phyloP scores from a whole-genome alignment of 2,329 filamentous ascomycete species.

The Ploettnerulaceae sp. region DNA sequence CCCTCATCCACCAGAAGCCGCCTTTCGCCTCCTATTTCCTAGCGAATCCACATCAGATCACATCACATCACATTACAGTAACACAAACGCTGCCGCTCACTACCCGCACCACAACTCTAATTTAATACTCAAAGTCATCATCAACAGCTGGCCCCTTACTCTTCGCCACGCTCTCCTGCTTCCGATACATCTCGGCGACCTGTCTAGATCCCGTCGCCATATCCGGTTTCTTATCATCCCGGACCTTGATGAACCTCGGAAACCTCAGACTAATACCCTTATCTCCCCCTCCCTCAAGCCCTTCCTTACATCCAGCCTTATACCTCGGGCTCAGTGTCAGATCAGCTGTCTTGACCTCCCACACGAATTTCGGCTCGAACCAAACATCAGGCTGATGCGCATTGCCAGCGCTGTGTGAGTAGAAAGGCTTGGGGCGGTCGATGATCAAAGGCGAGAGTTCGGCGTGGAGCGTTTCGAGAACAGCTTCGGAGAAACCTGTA shows the following conservation, averaged over 20 bases:
- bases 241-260: slow-evolving; percentile 83
- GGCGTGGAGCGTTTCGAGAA: slow-evolving; percentile 80
- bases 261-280: slow-evolving; percentile 86
- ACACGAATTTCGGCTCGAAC: slow-evolving; percentile 92
- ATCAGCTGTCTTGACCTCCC: slow-evolving; percentile 97
- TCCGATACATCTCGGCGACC: slow-evolving; percentile 94
- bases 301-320: slow-evolving; percentile 80
- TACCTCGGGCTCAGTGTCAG: slow-evolving; percentile 89
- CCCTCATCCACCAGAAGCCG: too few species aligned
- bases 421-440: slow-evolving; percentile 89
- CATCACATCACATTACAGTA: too few species aligned
- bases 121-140: slow-evolving; percentile 97
- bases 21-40: too few species aligned
- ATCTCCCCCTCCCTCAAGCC: slow-evolving; percentile 64
- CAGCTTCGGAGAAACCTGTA: slow-evolving; percentile 91
- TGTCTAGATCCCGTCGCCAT: slow-evolving; percentile 79
- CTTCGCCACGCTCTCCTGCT: slow-evolving; percentile 81
- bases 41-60: too few species aligned
- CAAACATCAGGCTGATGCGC: slow-evolving; percentile 98
- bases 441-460: slow-evolving; percentile 75
- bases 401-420: slow-evolving; percentile 73
- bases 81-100: too few species aligned
- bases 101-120: too few species aligned
- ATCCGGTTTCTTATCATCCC: slow-evolving; percentile 95
- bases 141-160: slow-evolving; percentile 82